phyloP scores from a whole-genome alignment of 2,329 filamentous ascomycete species.

The Phialophora tarda region DNA sequence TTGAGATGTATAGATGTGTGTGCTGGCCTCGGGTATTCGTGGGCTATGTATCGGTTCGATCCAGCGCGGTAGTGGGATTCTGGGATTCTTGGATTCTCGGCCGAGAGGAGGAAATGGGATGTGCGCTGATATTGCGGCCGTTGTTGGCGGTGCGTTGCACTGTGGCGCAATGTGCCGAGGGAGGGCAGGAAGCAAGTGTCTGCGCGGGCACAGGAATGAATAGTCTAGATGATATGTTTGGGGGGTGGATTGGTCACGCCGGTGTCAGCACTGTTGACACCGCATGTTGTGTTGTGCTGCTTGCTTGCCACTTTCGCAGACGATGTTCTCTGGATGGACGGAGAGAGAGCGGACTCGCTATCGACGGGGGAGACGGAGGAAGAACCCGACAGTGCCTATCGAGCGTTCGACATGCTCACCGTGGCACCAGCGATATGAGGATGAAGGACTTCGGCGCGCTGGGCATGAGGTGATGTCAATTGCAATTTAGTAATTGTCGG shows the following conservation, averaged over 20 bases:
- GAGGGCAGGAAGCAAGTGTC: not conserved
- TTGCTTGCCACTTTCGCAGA: not conserved
- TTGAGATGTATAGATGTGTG: not conserved
- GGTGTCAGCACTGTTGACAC: not conserved
- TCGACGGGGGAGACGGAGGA: not conserved
- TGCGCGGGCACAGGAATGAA: not conserved
- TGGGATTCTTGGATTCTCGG: not conserved
- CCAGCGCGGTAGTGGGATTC: not conserved
- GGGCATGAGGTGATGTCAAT: constrained; percentile 9
- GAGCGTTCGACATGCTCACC: not conserved
- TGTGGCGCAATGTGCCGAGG: not conserved
- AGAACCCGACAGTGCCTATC: not conserved
- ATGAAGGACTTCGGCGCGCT: not conserved
- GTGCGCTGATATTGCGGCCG: not conserved
- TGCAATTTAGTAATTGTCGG: constrained; percentile 3
- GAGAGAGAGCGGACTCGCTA: not conserved
- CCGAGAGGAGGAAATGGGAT: not conserved
- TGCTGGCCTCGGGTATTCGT: not conserved
- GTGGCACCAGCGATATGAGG: not conserved
- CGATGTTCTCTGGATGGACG: not conserved
- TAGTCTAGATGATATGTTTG: not conserved
- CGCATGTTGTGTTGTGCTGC: not conserved
- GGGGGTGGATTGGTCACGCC: not conserved
- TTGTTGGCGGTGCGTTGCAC: not conserved
- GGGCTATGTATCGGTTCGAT: not conserved